Evolutionary conservation across 257 asterid genomes (phyloP).

Genomic region (Jacaranda copaia): DNA sequence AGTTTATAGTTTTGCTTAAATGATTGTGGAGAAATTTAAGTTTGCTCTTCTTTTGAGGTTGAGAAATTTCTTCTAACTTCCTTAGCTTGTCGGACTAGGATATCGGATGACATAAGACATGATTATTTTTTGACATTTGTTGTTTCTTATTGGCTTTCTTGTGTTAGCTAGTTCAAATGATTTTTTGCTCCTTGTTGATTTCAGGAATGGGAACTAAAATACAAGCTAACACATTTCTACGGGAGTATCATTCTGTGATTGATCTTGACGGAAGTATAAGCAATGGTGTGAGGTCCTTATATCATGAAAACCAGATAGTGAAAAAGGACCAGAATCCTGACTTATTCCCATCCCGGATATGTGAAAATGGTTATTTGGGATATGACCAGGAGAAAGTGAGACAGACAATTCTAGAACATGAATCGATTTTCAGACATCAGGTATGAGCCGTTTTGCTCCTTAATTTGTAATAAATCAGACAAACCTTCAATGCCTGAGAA

Average conservation of each 20-base stretch:
- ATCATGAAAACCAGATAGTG: conserved; percentile 41
- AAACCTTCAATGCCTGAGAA: neutral
- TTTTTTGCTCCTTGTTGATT: conserved; percentile 31
- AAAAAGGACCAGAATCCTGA: conserved; percentile 45
- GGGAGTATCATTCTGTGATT: conserved; percentile 46
- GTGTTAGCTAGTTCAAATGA: neutral
- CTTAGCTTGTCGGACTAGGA: neutral
- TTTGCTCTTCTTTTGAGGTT: neutral
- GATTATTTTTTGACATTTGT: neutral
- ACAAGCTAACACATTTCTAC: conserved; percentile 51
- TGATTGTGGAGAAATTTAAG: no score
- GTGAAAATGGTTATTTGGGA: conserved; percentile 38
- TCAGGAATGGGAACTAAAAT: conserved; percentile 79
- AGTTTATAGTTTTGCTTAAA: no score
- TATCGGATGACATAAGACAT: neutral
- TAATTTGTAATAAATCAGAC: neutral
- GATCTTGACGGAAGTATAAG: conserved; percentile 49
- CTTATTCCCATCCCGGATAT: conserved; percentile 26
- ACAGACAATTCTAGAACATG: conserved; percentile 74
- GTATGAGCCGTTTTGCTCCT: conserved; percentile 32
- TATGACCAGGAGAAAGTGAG: conserved; percentile 56
- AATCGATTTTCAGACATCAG: conserved; percentile 72
- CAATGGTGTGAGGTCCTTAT: conserved; percentile 44
- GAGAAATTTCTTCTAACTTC: conserved; percentile 16
- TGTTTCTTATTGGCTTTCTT: neutral